These are phyloP conservation scores for Trichophyton benhamiae DNA, from an alignment of 2,329 filamentous ascomycete species.

Conservation along the genomic window DNA sequence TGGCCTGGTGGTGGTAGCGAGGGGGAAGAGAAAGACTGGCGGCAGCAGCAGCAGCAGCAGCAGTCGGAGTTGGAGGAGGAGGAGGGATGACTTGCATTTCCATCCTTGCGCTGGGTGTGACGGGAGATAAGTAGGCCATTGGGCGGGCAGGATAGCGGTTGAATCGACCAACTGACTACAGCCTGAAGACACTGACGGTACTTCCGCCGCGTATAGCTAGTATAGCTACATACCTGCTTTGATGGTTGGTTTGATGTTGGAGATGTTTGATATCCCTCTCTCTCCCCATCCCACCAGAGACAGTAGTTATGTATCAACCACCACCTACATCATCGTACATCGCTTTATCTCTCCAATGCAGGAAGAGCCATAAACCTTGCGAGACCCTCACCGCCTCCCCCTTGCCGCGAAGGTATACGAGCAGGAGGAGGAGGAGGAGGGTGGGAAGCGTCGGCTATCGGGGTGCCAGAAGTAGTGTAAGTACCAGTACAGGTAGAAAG, in stretches of 20 bases:
- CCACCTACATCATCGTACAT: not conserved
- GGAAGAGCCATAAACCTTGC: not conserved
- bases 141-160: too few relatives aligned
- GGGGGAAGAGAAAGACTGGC: not conserved
- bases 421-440: not conserved
- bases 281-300: not conserved
- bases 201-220: too few relatives aligned
- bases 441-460: not conserved
- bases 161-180: too few relatives aligned
- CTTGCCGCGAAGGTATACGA: not conserved
- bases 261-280: too few relatives aligned
- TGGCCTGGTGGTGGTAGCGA: not conserved
- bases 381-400: not conserved
- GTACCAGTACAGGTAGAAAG: not conserved
- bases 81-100: not conserved
- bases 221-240: too few relatives aligned
- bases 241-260: too few relatives aligned
- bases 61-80: too few relatives aligned
- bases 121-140: too few relatives aligned
- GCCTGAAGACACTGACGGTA: too few relatives aligned
- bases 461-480: too few relatives aligned
- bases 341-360: not conserved
- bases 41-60: too few relatives aligned
- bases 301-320: not conserved
- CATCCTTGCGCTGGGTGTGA: not conserved